phyloP scores from a whole-genome alignment of 345 rosid species.

The Populus tremula region DNA sequence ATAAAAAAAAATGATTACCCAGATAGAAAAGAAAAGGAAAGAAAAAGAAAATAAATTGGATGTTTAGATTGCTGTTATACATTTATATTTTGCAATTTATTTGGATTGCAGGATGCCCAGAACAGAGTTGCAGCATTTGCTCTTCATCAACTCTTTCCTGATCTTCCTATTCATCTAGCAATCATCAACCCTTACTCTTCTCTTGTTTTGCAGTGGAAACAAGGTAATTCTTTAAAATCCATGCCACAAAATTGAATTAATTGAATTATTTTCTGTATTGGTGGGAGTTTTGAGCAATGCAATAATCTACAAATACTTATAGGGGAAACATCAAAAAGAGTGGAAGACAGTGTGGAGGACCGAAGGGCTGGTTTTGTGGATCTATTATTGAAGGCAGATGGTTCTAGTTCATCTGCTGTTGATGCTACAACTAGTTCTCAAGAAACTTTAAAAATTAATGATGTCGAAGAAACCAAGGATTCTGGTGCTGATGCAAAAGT shows the following conservation, averaged over 20 bases:
- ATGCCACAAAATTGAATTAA: not conserved
- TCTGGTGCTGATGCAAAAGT: conserved; percentile 28
- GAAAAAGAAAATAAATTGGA: not conserved
- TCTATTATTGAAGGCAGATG: conserved; percentile 49
- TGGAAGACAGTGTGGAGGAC: conserved; percentile 53
- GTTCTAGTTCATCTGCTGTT: conserved; percentile 30
- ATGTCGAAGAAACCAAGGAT: conserved; percentile 36
- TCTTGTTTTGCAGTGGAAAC: conserved; percentile 64
- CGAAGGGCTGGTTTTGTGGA: conserved; percentile 78
- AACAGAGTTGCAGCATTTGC: conserved; percentile 80
- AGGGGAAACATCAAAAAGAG: conserved; percentile 51
- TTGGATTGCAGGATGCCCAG: conserved; percentile 75
- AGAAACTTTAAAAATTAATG: conserved; percentile 27
- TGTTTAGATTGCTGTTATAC: not conserved
- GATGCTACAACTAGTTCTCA: conserved; percentile 25
- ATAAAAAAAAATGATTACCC: no score
- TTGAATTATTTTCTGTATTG: not conserved
- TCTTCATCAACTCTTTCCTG: conserved; percentile 69
- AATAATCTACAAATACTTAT: conserved; percentile 5
- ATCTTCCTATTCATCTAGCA: conserved; percentile 67
- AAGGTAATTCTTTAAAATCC: conserved; percentile 45
- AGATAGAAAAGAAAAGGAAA: not conserved
- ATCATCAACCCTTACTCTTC: conserved; percentile 75
- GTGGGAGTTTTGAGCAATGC: not conserved
- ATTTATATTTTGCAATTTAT: conserved; percentile 4